phyloP scores from a whole-genome alignment of 768 basidiomycete species.

The Boletus sp. region DNA sequence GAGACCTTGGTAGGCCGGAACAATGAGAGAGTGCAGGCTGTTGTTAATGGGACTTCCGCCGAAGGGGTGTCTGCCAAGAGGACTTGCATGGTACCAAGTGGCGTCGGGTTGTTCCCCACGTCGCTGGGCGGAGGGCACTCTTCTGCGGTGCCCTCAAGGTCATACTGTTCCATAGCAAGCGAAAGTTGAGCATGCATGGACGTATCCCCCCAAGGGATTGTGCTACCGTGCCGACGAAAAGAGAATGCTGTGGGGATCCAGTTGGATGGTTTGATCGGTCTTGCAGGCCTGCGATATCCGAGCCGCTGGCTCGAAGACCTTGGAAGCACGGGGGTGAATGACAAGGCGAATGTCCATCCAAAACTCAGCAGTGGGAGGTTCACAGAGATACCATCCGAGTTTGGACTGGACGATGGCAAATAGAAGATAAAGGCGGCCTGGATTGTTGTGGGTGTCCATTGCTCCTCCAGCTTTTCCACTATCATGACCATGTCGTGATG shows the following conservation, averaged over 20 bases:
- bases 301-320: too few species aligned
- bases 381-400: not conserved
- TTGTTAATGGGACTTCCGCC: not conserved
- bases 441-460: constrained; percentile 13
- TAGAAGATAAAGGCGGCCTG: constrained; percentile 1
- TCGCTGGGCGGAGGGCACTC: not conserved
- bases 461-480: constrained; percentile 10
- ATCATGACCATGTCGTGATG: not conserved
- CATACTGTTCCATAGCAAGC: not conserved
- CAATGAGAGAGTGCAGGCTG: not conserved
- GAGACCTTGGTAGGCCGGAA: not conserved
- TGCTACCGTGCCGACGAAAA: not conserved
- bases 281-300: too few species aligned
- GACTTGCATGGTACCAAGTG: constrained; percentile 1
- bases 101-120: not conserved
- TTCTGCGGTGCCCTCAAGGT: not conserved
- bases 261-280: too few species aligned
- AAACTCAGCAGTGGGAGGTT: constrained; percentile 7
- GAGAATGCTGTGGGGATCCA: constrained; percentile 10
- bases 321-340: not conserved
- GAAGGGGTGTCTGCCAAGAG: constrained; percentile 1
- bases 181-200: constrained; percentile 13
- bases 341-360: constrained; percentile 18
- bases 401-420: not conserved
- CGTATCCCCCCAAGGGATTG: constrained; percentile 10